Conservation (phyloP, 2,329 filamentous ascomycete genomes). For the Phaeosphaeriaceae sp. region DNA sequence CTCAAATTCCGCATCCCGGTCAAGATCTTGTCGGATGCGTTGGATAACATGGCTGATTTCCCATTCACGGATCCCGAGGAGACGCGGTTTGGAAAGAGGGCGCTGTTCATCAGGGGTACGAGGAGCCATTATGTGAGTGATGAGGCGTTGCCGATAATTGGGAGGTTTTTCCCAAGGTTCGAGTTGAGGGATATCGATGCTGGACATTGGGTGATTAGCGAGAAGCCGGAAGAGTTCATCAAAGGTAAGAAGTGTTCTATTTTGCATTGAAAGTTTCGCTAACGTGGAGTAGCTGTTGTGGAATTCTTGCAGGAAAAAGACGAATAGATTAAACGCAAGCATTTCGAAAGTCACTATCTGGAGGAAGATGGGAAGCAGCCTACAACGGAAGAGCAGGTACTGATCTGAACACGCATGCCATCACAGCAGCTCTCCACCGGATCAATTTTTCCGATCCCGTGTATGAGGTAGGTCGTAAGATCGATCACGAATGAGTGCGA, state of each 20-base stretch:
- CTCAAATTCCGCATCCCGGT: conserved; percentile 84
- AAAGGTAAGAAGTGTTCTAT: conserved; percentile 62
- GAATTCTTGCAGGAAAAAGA: conserved; percentile 67
- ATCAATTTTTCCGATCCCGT: too few species aligned
- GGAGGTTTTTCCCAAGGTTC: conserved; percentile 82
- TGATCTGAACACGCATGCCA: too few species aligned
- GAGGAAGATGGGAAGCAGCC: too few species aligned
- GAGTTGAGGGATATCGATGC: conserved; percentile 75
- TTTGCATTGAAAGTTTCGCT: background rate
- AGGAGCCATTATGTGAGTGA: conserved; percentile 81
- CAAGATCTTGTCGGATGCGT: conserved; percentile 68
- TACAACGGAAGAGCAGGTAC: too few species aligned
- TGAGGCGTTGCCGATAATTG: conserved; percentile 79
- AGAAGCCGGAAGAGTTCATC: conserved; percentile 81
- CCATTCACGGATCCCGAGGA: conserved; percentile 78
- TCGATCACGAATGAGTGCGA: background rate
- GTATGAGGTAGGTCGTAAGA: background rate
- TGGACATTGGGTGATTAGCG: conserved; percentile 90
- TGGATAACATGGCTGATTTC: conserved; percentile 85
- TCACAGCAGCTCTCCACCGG: too few species aligned
- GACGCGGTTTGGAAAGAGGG: conserved; percentile 74
- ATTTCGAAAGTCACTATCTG: too few species aligned
- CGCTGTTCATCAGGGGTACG: conserved; percentile 81
- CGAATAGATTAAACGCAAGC: background rate
- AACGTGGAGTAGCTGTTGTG: conserved; percentile 61